Conservation (phyloP, 495 filamentous ascomycete species). For the Platismatia glauca region DNA sequence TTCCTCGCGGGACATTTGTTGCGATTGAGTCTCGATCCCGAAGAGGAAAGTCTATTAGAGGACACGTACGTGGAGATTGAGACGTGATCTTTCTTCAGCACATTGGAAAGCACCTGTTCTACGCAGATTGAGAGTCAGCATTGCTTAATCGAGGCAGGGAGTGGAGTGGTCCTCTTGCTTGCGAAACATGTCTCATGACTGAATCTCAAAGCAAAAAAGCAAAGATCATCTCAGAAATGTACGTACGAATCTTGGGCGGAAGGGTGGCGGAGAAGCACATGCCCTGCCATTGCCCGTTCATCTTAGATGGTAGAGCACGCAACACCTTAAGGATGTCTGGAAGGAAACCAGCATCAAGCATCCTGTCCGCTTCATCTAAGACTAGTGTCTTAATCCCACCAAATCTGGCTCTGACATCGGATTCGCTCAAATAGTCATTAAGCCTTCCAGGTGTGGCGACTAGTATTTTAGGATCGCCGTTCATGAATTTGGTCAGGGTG, state of each 20-base stretch:
- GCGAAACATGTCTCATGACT: no score
- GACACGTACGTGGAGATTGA: slow-evolving; percentile 44
- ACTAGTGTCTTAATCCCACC: slow-evolving; percentile 48
- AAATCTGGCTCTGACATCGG: slow-evolving; percentile 35
- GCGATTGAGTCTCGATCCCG: background rate
- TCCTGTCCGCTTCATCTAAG: slow-evolving; percentile 59
- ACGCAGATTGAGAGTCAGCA: no score
- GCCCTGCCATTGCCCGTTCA: slow-evolving; percentile 46
- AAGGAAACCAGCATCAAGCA: slow-evolving; percentile 52
- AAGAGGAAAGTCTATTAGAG: background rate
- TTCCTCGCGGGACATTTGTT: background rate
- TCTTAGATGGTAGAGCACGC: slow-evolving; percentile 47
- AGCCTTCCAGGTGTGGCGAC: slow-evolving; percentile 58
- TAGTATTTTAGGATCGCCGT: slow-evolving; percentile 43
- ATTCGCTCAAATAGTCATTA: slow-evolving; percentile 50
- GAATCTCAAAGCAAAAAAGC: no score
- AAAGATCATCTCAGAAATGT: no score
- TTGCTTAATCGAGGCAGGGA: no score
- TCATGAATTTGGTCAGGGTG: slow-evolving; percentile 38
- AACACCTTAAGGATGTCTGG: slow-evolving; percentile 50
- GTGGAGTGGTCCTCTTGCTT: no score
- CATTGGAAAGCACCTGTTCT: slow-evolving; percentile 50
- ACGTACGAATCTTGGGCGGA: slow-evolving; percentile 51
- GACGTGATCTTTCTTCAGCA: slow-evolving; percentile 47
- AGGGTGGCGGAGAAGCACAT: slow-evolving; percentile 70